Evolutionary conservation across 495 filamentous ascomycete genomes (phyloP).

Genomic region (Penicillium tannophilum): DNA sequence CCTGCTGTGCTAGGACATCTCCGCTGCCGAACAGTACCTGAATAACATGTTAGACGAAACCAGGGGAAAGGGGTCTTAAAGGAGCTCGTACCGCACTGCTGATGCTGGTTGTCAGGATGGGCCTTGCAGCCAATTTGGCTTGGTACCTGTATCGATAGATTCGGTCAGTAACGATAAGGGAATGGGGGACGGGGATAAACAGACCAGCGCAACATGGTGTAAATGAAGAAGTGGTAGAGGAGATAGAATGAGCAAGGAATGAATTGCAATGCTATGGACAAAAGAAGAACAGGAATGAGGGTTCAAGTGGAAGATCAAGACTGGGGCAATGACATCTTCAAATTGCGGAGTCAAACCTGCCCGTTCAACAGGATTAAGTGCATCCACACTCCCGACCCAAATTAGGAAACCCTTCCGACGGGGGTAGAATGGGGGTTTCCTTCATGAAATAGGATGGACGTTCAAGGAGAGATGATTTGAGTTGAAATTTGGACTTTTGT

Average conservation of each 20-base stretch:
- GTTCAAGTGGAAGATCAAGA: not conserved
- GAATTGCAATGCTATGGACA: not conserved
- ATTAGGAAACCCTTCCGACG: constrained; percentile 3
- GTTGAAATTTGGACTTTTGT: not conserved
- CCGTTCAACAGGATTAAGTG: constrained; percentile 9
- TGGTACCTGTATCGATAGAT: constrained; percentile 70
- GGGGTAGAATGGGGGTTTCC: not conserved
- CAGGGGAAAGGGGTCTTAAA: constrained; percentile 20
- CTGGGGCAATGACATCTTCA: constrained; percentile 25
- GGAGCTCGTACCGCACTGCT: constrained; percentile 67
- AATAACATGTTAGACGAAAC: not conserved
- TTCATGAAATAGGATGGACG: not conserved
- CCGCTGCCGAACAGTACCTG: constrained; percentile 88
- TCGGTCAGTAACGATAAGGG: not conserved
- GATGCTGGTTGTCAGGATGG: constrained; percentile 84
- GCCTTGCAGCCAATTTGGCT: constrained; percentile 73
- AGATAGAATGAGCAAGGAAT: constrained; percentile 7
- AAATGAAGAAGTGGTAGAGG: constrained; percentile 8
- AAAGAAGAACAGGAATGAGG: constrained; percentile 1
- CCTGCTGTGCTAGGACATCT: constrained; percentile 90
- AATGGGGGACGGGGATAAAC: constrained; percentile 11
- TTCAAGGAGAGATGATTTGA: not conserved
- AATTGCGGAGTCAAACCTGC: constrained; percentile 32
- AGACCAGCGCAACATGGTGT: constrained; percentile 50
- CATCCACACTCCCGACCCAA: constrained; percentile 3